Percentiles rank a stretch among this genome's conserved stretches.
phyloP scores from a whole-genome alignment of 805 yeast genomes.

The Debaryomyces maramus region DNA sequence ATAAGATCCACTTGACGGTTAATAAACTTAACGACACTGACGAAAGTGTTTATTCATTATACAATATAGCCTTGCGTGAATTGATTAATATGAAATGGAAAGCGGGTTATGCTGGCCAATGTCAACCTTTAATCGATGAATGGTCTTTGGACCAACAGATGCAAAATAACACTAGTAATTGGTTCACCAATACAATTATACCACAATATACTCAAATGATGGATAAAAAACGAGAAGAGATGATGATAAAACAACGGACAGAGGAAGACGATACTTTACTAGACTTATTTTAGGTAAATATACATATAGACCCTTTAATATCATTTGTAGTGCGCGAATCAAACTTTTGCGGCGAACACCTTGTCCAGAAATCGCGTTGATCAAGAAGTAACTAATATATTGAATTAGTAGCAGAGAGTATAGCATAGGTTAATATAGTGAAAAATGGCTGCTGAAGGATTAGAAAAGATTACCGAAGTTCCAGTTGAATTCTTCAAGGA shows the following conservation, averaged over 20 bases:
- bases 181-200: slow-evolving; percentile 19
- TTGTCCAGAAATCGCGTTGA: slow-evolving; percentile 9
- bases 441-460: slow-evolving; percentile 53
- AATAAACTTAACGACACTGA: slow-evolving; percentile 10
- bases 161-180: slow-evolving; percentile 20
- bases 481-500: slow-evolving; percentile 91
- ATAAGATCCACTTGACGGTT: slow-evolving; percentile 9
- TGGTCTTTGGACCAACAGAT: slow-evolving; percentile 36
- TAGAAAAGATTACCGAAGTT: slow-evolving; percentile 78
- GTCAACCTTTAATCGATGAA: slow-evolving; percentile 31
- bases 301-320: slow-evolving; percentile 1
- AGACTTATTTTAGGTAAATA: slow-evolving; percentile 23
- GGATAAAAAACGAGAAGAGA: slow-evolving; percentile 24
- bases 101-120: slow-evolving; percentile 26
- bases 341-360: slow-evolving; percentile 1
- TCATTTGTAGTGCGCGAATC: slow-evolving; percentile 3
- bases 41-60: slow-evolving; percentile 15
- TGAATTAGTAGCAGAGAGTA: too few relatives aligned
- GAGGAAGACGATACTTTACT: slow-evolving; percentile 32
- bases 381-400: not conserved
- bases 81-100: slow-evolving; percentile 31
- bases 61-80: slow-evolving; percentile 21
- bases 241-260: slow-evolving; percentile 21
- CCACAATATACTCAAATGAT: slow-evolving; percentile 22
- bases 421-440: not conserved